phyloP scores from a whole-genome alignment of 2,329 filamentous ascomycete species.

The Diplodia corticola region DNA sequence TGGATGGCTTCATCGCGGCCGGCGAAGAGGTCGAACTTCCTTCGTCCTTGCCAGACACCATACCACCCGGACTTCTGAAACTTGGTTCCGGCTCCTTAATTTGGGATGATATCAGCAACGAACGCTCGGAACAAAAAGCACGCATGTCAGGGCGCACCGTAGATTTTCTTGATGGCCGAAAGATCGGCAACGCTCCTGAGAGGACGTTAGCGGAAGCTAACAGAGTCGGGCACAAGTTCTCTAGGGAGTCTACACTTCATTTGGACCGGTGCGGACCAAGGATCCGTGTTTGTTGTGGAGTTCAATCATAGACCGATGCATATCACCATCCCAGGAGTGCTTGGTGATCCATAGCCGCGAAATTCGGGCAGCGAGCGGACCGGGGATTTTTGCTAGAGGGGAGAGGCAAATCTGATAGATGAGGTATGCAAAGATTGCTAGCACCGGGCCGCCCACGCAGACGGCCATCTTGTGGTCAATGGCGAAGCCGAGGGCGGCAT shows the following conservation, averaged over 20 bases:
- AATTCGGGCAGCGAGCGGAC: constrained; percentile 32
- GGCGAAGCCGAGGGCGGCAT: background rate
- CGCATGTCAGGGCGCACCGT: constrained; percentile 23
- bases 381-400: constrained; percentile 32
- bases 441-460: background rate
- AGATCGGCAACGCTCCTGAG: constrained; percentile 18
- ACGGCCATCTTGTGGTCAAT: background rate
- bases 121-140: background rate
- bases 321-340: constrained; percentile 35
- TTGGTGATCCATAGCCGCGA: constrained; percentile 35
- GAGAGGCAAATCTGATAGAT: constrained; percentile 27
- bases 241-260: constrained; percentile 7
- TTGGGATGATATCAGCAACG: background rate
- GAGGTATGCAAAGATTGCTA: constrained; percentile 20
- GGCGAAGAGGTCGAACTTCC: constrained; percentile 44
- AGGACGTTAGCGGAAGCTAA: background rate
- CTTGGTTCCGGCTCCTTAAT: constrained; percentile 42
- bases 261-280: constrained; percentile 29
- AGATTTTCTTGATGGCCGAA: constrained; percentile 29
- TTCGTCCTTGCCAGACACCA: constrained; percentile 40
- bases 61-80: constrained; percentile 48
- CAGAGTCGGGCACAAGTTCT: background rate
- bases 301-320: constrained; percentile 32
- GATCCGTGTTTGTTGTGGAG: constrained; percentile 34
- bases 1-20: constrained; percentile 42